These are phyloP conservation scores for Tubosaeta sp. DNA, from an alignment of 768 basidiomycete genomes.

Conservation along the genomic window DNA sequence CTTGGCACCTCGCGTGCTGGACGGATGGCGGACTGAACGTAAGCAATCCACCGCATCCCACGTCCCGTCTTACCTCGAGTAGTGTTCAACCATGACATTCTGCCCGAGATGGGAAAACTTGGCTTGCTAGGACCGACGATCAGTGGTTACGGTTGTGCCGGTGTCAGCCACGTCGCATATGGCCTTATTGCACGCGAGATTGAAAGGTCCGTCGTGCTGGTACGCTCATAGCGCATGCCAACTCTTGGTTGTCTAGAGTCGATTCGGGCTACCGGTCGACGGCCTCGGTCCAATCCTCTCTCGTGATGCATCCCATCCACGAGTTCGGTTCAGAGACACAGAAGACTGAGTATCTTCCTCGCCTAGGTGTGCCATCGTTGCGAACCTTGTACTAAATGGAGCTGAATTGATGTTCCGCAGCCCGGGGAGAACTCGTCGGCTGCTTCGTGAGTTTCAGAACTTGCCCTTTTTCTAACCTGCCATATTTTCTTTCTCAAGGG, in stretches of 20 bases:
- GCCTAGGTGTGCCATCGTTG: slow-evolving; percentile 50
- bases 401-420: slow-evolving; percentile 34
- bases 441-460: slow-evolving; percentile 69
- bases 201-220: slow-evolving; percentile 55
- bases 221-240: not conserved
- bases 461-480: not conserved
- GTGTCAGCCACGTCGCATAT: slow-evolving; percentile 86
- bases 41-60: slow-evolving; percentile 10
- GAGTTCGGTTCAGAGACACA: slow-evolving; percentile 87
- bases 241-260: slow-evolving; percentile 46
- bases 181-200: slow-evolving; percentile 93
- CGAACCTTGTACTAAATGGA: not conserved
- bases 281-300: slow-evolving; percentile 90
- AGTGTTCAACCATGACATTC: slow-evolving; percentile 75
- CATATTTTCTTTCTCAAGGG: slow-evolving; percentile 49
- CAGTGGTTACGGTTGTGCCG: slow-evolving; percentile 90
- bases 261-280: slow-evolving; percentile 97
- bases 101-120: slow-evolving; percentile 89
- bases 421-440: slow-evolving; percentile 81
- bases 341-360: slow-evolving; percentile 87
- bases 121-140: slow-evolving; percentile 93
- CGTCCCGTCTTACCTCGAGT: slow-evolving; percentile 1
- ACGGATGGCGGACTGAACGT: slow-evolving; percentile 89
- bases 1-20: slow-evolving; percentile 80
- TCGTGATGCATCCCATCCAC: slow-evolving; percentile 93